Conservation (phyloP, 345 rosid genomes). For the Reutealis trisperma region DNA sequence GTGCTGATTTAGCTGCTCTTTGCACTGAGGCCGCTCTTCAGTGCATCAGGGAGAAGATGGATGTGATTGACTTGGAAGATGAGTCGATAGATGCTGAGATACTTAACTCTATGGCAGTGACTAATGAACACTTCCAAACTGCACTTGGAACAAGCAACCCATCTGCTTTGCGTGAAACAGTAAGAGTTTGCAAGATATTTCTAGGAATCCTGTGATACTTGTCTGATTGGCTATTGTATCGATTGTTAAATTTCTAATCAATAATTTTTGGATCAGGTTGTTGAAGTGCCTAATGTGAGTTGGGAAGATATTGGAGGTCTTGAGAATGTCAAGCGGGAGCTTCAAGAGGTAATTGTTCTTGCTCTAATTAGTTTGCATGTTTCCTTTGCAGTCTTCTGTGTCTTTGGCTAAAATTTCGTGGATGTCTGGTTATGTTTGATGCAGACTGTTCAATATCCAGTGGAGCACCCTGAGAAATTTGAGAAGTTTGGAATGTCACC, state of each 20-base stretch:
- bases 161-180: conserved; percentile 83
- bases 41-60: conserved; percentile 98
- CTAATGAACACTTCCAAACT: conserved; percentile 91
- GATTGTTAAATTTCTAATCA: not conserved
- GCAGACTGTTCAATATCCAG: conserved; percentile 98
- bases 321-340: conserved; percentile 92
- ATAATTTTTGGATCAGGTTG: conserved; percentile 55
- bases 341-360: conserved; percentile 67
- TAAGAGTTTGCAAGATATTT: conserved; percentile 33
- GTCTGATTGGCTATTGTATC: not conserved
- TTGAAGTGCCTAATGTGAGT: conserved; percentile 86
- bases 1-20: conserved; percentile 95
- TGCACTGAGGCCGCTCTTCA: conserved; percentile 99
- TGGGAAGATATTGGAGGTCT: conserved; percentile 98
- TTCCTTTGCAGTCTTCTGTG: not conserved
- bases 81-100: conserved; percentile 91
- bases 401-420: not conserved
- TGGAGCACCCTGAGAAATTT: conserved; percentile 97
- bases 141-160: conserved; percentile 90
- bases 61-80: conserved; percentile 95
- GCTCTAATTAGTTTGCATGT: not conserved
- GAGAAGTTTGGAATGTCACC: conserved; percentile 98
- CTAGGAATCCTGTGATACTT: not conserved
- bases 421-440: conserved; percentile 7
- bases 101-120: conserved; percentile 90